Percentiles rank a stretch among this genome's conserved stretches.
These are phyloP conservation scores for Eustoma russellianum DNA, from an alignment of 257 asterid genomes.

Conservation along the genomic window DNA sequence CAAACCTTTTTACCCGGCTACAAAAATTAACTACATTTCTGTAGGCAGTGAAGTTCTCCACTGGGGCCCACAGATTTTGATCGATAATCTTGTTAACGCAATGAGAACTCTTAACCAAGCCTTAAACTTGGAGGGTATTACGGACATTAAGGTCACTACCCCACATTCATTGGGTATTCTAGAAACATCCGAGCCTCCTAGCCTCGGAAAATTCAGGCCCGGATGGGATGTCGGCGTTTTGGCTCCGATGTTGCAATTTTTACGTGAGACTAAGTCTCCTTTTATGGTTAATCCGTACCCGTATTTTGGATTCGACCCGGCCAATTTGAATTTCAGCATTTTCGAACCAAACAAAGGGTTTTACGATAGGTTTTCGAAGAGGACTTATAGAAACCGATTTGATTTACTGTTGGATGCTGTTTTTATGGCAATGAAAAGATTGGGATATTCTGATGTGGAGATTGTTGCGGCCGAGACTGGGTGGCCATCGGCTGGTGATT, in stretches of 20 bases:
- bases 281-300: conserved; percentile 95
- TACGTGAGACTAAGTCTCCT: conserved; percentile 50
- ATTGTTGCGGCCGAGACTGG: conserved; percentile 80
- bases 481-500: conserved; percentile 66
- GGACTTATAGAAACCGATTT: conserved; percentile 56
- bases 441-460: conserved; percentile 64
- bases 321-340: conserved; percentile 27
- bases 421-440: conserved; percentile 45
- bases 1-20: conserved; percentile 49
- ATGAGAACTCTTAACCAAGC: conserved; percentile 49
- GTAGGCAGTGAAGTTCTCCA: conserved; percentile 85
- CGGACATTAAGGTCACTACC: conserved; percentile 44
- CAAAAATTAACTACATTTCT: conserved; percentile 53
- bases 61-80: conserved; percentile 69
- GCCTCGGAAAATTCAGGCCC: conserved; percentile 52
- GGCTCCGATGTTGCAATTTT: conserved; percentile 53
- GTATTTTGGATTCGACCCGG: conserved; percentile 54
- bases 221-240: conserved; percentile 62
- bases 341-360: conserved; percentile 29
- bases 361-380: conserved; percentile 23
- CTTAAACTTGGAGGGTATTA: conserved; percentile 23
- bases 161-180: conserved; percentile 76
- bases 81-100: conserved; percentile 59
- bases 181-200: conserved; percentile 49
- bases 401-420: conserved; percentile 68